Percentiles rank a stretch among this genome's conserved stretches.
Evolutionary conservation across 192 early-diverging fungal genomes (phyloP).

Genomic region (Chytriomyces sp.): DNA sequence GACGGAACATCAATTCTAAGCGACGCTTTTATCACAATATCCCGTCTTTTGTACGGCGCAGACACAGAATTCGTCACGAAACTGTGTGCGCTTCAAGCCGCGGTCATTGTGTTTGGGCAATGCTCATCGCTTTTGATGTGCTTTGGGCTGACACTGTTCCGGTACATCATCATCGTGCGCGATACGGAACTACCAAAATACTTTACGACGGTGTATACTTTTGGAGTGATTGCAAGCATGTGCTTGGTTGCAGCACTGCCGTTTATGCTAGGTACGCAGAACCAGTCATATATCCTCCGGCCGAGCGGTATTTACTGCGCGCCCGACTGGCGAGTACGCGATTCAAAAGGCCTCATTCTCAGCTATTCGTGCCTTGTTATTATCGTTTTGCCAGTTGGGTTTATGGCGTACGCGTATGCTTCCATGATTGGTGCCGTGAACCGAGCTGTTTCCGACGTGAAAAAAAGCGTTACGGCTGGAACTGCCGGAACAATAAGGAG

Average conservation of each 20-base stretch:
- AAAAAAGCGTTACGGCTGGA: no score
- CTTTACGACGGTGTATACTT: not conserved
- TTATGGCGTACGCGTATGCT: constrained; percentile 13
- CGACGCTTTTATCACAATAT: not conserved
- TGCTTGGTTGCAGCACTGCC: not conserved
- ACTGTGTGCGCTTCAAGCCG: not conserved
- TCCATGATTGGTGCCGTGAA: not conserved
- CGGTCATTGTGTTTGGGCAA: not conserved
- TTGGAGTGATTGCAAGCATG: not conserved
- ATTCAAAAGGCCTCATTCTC: not conserved
- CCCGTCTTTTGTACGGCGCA: not conserved
- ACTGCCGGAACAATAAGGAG: no score
- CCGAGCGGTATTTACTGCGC: constrained; percentile 3
- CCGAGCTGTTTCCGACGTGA: no score
- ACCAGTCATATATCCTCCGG: not conserved
- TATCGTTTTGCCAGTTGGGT: not conserved
- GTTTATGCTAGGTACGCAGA: not conserved
- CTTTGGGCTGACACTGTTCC: not conserved
- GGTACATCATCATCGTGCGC: not conserved
- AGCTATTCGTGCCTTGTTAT: not conserved
- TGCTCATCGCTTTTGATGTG: not conserved
- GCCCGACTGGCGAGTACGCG: not conserved
- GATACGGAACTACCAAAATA: not conserved
- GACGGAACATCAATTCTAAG: not conserved
- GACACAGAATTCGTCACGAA: not conserved